These are phyloP conservation scores for Ailanthus altissimus DNA, from an alignment of 345 rosid genomes.

Conservation along the genomic window DNA sequence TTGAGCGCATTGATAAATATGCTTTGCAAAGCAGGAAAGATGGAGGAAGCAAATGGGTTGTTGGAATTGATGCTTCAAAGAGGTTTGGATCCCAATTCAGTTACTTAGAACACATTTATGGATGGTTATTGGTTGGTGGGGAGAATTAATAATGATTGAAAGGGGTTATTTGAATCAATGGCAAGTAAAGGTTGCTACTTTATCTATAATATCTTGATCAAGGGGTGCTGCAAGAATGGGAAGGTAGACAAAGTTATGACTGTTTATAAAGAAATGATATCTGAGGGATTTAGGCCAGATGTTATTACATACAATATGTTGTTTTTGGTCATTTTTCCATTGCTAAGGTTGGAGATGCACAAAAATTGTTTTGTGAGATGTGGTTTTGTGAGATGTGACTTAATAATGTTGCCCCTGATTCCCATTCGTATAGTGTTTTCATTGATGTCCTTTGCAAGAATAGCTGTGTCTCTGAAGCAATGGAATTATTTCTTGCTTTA, in stretches of 20 bases:
- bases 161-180: conserved; percentile 20
- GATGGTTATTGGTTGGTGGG: conserved; percentile 24
- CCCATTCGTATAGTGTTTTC: not conserved
- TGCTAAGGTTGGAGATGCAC: not conserved
- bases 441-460: not conserved
- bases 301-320: too few relatives aligned
- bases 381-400: not conserved
- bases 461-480: not conserved
- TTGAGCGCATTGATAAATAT: conserved; percentile 13
- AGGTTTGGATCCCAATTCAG: conserved; percentile 9
- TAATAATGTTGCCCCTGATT: not conserved
- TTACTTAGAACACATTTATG: conserved; percentile 25
- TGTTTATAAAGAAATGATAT: conserved; percentile 15
- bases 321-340: too few relatives aligned
- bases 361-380: not conserved
- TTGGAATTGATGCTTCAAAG: conserved; percentile 26
- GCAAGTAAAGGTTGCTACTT: conserved; percentile 20
- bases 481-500: not conserved
- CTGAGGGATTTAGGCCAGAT: conserved; percentile 5
- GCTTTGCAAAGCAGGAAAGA: conserved; percentile 27
- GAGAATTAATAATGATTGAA: conserved; percentile 17
- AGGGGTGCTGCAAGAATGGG: conserved; percentile 19
- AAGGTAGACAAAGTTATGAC: conserved; percentile 25
- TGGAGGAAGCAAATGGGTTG: conserved; percentile 24
- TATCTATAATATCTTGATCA: conserved; percentile 5